Evolutionary conservation across 2,329 filamentous ascomycete species (phyloP).

Genomic region (Berkeleyomyces rouxiae): DNA sequence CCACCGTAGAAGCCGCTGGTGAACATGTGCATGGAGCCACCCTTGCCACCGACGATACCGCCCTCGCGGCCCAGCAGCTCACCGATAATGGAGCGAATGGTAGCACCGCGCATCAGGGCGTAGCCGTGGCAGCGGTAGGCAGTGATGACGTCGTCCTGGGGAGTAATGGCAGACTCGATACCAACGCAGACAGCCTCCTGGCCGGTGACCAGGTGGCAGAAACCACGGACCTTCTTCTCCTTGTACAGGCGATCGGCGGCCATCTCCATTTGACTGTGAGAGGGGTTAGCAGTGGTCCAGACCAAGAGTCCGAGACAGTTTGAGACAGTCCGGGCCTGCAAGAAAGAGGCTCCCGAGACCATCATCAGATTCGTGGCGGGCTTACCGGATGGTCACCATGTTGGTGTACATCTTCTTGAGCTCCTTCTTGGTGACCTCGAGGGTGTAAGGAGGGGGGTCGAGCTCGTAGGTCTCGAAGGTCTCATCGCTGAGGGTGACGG

Average conservation of each 20-base stretch:
- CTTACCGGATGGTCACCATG: constrained; percentile 83
- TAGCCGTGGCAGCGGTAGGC: constrained; percentile 99
- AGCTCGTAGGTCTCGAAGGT: constrained; percentile 99
- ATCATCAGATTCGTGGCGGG: background rate
- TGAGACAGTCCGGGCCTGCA: no score
- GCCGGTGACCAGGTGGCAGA: constrained; percentile 95
- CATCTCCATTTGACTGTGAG: constrained; percentile 91
- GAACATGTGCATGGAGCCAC: constrained; percentile 99
- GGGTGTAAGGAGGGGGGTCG: constrained; percentile 83
- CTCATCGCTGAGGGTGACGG: constrained; percentile 86
- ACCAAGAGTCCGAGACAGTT: background rate
- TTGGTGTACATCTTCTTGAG: constrained; percentile 98
- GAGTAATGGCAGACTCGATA: constrained; percentile 89
- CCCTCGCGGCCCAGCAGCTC: constrained; percentile 88
- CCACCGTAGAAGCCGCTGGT: constrained; percentile 93
- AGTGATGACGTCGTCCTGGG: constrained; percentile 87
- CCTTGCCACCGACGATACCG: constrained; percentile 97
- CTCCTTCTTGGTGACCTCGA: constrained; percentile 92
- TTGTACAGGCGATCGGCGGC: constrained; percentile 97
- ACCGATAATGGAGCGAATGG: constrained; percentile 83
- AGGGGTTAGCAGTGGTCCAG: background rate
- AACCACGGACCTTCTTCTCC: constrained; percentile 99
- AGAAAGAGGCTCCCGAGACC: no score
- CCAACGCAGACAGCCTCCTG: constrained; percentile 95
- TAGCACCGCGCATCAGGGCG: constrained; percentile 86